Base-by-base conservation (phyloP, 768 basidiomycete species). In the Tulasnella sp. region DNA sequence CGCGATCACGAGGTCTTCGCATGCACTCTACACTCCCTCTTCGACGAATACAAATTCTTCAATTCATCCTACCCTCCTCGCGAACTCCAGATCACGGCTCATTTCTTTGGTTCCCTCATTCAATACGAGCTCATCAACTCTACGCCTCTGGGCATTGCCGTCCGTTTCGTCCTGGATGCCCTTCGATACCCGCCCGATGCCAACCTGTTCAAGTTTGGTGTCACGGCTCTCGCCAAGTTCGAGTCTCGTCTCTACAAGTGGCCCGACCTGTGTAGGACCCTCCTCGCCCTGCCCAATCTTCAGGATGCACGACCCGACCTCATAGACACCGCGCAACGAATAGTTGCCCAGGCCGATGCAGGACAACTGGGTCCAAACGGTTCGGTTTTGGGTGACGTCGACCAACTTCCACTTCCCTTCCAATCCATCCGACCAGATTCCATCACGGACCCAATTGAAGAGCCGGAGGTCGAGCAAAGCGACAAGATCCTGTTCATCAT, bases 31-130 rank as follows among this genome's bases (percentile, higher is more conserved):
- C 97, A 98, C 87, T 97, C 98, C 88, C 90, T 99, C 68, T 98
- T 99, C 86, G 98, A 99, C 90, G 98, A 99, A 87, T 98, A 98
- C 91, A 97, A 96, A 84, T 99, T 98, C 88, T 98, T 99, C 91
- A 95, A 97, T 84, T 93, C 94, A 56, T 98, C 93, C 86, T 96
- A 96, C 83, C 98, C 98, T 36, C 89, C 94, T 52, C 93, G 96
- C 82, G 96, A 99, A 86, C 89, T 99, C 71, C 91, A 92, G 76
- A 96, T 99, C 92, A 99, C 98, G 9, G 98, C 94, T 72, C 93
- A 95, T 83, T 90, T 99, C 39, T 99, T 99, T 81, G 98, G 98
- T 44, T 96, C 96, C 40, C 90, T 99, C 83, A 98, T 99, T 82
- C 94, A 98, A 82, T 91, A 93, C 84, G 92, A 95, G 82, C 90